Base-by-base conservation (phyloP, 352 stramenopile genomes). In the Blastocystis sp. region DNA sequence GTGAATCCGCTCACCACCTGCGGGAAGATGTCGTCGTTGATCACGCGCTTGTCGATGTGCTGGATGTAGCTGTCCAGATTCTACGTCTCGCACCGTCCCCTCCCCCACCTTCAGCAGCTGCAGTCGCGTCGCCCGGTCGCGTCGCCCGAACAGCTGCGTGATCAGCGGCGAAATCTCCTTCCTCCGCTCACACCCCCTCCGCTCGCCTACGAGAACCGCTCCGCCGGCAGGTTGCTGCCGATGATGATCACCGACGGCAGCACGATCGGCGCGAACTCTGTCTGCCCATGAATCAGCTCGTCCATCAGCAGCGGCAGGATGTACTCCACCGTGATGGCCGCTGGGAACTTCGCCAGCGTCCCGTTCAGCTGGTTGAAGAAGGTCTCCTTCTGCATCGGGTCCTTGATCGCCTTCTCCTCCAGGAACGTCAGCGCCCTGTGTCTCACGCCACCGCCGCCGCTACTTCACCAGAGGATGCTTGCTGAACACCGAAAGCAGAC, bases 391-490 rank as follows among this genome's bases (percentile, higher is more conserved):
- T 85, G 75, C 16, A 76, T 63, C 36, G 57, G 57, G 36, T 85
- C 75, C 42, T 85, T 85, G 59, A 85, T 85, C 0, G 57, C 63
- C 53, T 85, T 85, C 49, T 85, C 75, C 29, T 85, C 75, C 59
- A 85, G 32, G 32, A 81, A 81, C 8, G 61, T 81, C 46, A 81
- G 46, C 3, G 69, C 61, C 63, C 69, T 81, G n/a, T 46, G 0
- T 8, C 0, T 64, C 4, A 64, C 32, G 7, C 18, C 4, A 24
- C 4, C 36, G 34, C n/a, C 9, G 14, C 18, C 14, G 2, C 21
- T 65, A 85, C 63, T 85, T 85, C 57, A 85, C 75, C 1, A 85
- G 75, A n/a, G 75, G 75, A 72, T 85, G 75, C 56, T 85, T 85
- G 44, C 57, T 76, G 51, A 85, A 85, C 8, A 61, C 63, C 7